These are phyloP conservation scores for Colletotrichum musae DNA, from an alignment of 2,329 filamentous ascomycete species.

Conservation along the genomic window DNA sequence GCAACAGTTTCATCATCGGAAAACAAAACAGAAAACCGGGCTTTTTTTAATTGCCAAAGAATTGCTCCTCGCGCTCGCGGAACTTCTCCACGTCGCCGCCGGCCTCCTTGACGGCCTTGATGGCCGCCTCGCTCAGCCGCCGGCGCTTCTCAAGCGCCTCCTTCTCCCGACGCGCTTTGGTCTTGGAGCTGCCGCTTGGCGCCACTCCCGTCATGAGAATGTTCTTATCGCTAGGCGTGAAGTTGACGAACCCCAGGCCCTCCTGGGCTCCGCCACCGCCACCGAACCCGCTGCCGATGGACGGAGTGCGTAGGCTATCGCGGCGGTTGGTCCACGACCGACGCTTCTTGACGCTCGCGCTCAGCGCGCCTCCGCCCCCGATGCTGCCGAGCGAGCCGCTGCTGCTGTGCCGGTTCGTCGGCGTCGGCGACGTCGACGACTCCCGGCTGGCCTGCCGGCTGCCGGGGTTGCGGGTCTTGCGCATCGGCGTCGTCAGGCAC, in stretches of 20 bases:
- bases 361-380: constrained; percentile 54
- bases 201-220: constrained; percentile 92
- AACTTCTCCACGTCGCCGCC: constrained; percentile 76
- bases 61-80: constrained; percentile 65
- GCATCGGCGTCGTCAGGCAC: constrained; percentile 54
- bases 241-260: constrained; percentile 84
- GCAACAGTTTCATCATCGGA: constrained; percentile 1
- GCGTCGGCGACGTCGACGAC: constrained; percentile 55
- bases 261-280: constrained; percentile 46
- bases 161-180: constrained; percentile 91
- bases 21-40: constrained; percentile 50
- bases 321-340: constrained; percentile 49
- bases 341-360: constrained; percentile 56
- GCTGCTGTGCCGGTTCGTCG: constrained; percentile 53
- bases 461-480: constrained; percentile 58
- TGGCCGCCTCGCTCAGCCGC: constrained; percentile 76
- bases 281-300: constrained; percentile 46
- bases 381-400: constrained; percentile 51
- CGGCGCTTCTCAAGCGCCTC: constrained; percentile 85
- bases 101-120: constrained; percentile 78
- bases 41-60: constrained; percentile 43
- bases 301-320: constrained; percentile 47
- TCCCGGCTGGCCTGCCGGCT: constrained; percentile 44
- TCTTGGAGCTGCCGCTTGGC: constrained; percentile 92
- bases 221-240: constrained; percentile 83